Base-by-base conservation (phyloP, 768 basidiomycete genomes). In the Coprinopsis cinerea region DNA sequence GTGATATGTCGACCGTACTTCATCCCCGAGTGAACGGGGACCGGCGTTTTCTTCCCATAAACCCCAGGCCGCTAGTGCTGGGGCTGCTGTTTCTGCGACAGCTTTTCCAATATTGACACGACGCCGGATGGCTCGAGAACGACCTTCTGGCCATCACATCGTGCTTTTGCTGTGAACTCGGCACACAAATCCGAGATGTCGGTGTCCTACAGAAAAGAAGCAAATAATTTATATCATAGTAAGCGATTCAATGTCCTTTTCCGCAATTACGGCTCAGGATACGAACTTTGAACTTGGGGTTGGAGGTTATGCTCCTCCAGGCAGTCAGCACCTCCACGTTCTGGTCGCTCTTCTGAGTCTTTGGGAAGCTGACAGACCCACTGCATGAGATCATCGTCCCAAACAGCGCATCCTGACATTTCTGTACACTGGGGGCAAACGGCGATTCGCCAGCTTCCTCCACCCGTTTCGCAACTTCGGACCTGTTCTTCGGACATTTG, bases 81-180 rank as follows among this genome's bases (percentile, higher is more conserved):
- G n/a, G 53, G 52, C n/a, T 57, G 53, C n/a, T 61, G 60, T 47
- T 62, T 64, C 53, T 61, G 63, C 18, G 64, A 44, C 14, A 79
- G 58, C 49, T 64, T 67, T 57, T 76, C 70, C 47, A 79, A 58
- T 57, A 79, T 79, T 53, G 66, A 64, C 55, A 66, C 60, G 48
- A 79, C 75, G 28, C 75, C 74, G 55, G 70, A 66, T 20, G 77
- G 78, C 57, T 80, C 86, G 42, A 92, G 65, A 17, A 91, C 89
- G 32, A 90, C 85, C 68, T 87, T 88, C 23, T 81, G 81, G 30
- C 90, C 90, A 53, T 91, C 89, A 59, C 90, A 92, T 39, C 80
- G 75, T 41, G 90, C 90, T 69, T 92, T 92, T 60, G 66, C 77
- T 40, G 87, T 77, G 60, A 92, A 89, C 64, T 91, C 85, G 5